phyloP scores from a whole-genome alignment of 1,139 yeast species.

The Candida anutae region DNA sequence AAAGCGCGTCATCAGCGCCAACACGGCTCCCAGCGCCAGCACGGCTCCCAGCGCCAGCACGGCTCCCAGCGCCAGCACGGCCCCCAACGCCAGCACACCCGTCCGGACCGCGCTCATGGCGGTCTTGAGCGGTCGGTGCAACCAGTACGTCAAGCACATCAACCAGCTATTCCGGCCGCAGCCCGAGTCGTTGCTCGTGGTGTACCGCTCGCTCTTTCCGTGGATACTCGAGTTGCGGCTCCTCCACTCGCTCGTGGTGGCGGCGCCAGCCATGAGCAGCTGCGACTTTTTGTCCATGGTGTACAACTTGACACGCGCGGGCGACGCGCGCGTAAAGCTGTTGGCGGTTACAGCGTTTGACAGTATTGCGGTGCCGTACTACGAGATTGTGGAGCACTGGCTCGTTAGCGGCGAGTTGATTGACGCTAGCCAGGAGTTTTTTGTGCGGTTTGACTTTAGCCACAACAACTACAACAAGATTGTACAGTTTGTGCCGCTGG shows the following conservation, averaged over 20 bases:
- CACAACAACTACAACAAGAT: conserved; percentile 30
- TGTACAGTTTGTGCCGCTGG: conserved; percentile 24
- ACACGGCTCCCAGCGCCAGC: no score
- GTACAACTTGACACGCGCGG: conserved; percentile 48
- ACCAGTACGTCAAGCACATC: conserved; percentile 46
- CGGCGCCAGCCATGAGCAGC: conserved; percentile 34
- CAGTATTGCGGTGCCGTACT: conserved; percentile 53
- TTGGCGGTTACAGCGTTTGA: conserved; percentile 40
- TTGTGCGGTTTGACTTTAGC: conserved; percentile 37
- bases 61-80: no score
- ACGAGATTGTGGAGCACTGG: conserved; percentile 60
- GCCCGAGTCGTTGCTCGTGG: conserved; percentile 27
- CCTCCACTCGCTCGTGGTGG: conserved; percentile 34
- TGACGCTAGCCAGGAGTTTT: conserved; percentile 59
- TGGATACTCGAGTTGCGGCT: conserved; percentile 52
- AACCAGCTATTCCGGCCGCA: conserved; percentile 40
- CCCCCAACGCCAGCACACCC: conserved; percentile 36
- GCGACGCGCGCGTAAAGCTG: conserved; percentile 46
- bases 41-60: no score
- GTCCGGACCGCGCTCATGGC: conserved; percentile 58
- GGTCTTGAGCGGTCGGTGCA: conserved; percentile 46
- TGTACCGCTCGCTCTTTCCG: conserved; percentile 41
- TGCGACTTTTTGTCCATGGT: conserved; percentile 51
- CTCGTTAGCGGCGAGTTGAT: conserved; percentile 56
- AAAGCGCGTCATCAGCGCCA: no score